These are phyloP conservation scores for Ogataea paradorogensis DNA, from an alignment of 805 yeast species.

Conservation along the genomic window DNA sequence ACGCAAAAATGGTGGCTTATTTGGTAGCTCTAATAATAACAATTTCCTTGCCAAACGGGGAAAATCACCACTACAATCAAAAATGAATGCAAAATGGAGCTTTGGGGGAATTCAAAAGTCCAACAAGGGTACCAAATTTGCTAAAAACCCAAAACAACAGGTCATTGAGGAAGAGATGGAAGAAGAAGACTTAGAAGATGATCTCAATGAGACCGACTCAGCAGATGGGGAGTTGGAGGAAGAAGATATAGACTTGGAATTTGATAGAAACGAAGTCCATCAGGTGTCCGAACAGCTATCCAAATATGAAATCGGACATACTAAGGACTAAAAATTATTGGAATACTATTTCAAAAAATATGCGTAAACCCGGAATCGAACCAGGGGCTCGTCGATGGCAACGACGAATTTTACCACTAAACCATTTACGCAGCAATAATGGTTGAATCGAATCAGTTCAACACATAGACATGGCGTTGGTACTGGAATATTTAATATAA, in stretches of 20 bases:
- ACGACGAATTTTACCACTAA: conserved; percentile 30
- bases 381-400: conserved; percentile 32
- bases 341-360: not conserved
- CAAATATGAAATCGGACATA: conserved; percentile 7
- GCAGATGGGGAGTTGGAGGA: conserved; percentile 17
- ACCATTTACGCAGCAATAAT: conserved; percentile 23
- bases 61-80: conserved; percentile 32
- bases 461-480: too few species aligned
- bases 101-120: conserved; percentile 13
- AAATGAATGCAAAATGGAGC: conserved; percentile 31
- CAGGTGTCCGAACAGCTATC: conserved; percentile 10
- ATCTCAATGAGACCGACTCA: conserved; percentile 13
- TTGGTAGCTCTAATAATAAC: conserved; percentile 11
- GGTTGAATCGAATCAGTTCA: not conserved
- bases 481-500: too few species aligned
- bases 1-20: conserved; percentile 12
- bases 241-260: conserved; percentile 13
- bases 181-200: conserved; percentile 5
- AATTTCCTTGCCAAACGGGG: conserved; percentile 27
- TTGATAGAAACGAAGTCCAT: conserved; percentile 10
- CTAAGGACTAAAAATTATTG: not conserved
- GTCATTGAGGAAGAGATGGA: conserved; percentile 21
- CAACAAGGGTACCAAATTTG: conserved; percentile 10
- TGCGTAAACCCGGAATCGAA: conserved; percentile 31
- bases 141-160: conserved; percentile 19